Conservation (phyloP, 495 filamentous ascomycete species). For the Hypoxylon fragiforme region DNA sequence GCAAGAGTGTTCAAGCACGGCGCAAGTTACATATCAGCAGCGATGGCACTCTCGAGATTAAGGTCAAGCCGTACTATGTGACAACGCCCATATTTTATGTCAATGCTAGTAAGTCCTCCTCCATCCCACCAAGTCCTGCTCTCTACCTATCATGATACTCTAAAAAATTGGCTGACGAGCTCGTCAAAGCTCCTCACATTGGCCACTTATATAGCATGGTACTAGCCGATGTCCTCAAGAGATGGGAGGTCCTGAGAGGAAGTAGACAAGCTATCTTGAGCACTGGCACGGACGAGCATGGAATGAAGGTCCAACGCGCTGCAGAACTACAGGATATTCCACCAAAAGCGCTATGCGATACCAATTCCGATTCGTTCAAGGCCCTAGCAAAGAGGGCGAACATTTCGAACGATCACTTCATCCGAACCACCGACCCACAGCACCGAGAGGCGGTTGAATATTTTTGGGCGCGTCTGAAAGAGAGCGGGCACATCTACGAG, state of each 20-base stretch:
- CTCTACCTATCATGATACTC: no score
- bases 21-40: constrained; percentile 29
- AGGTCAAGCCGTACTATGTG: constrained; percentile 87
- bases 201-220: constrained; percentile 95
- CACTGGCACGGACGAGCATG: constrained; percentile 98
- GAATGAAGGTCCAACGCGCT: constrained; percentile 94
- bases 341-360: constrained; percentile 61
- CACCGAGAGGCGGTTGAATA: constrained; percentile 87
- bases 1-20: constrained; percentile 13
- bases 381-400: constrained; percentile 67
- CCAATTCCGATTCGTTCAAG: constrained; percentile 66
- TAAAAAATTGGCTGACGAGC: neutral
- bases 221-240: constrained; percentile 82
- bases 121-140: no score
- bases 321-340: constrained; percentile 61
- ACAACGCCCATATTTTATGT: constrained; percentile 99
- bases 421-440: constrained; percentile 81
- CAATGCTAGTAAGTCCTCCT: constrained; percentile 80
- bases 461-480: constrained; percentile 79
- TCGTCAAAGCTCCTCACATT: constrained; percentile 78
- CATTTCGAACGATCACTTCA: constrained; percentile 79
- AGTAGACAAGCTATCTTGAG: constrained; percentile 71
- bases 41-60: neutral
- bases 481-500: constrained; percentile 80
- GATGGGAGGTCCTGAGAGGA: no score